These are phyloP conservation scores for Epichloe festucae DNA, from an alignment of 2,329 filamentous ascomycete species.

Conservation along the genomic window DNA sequence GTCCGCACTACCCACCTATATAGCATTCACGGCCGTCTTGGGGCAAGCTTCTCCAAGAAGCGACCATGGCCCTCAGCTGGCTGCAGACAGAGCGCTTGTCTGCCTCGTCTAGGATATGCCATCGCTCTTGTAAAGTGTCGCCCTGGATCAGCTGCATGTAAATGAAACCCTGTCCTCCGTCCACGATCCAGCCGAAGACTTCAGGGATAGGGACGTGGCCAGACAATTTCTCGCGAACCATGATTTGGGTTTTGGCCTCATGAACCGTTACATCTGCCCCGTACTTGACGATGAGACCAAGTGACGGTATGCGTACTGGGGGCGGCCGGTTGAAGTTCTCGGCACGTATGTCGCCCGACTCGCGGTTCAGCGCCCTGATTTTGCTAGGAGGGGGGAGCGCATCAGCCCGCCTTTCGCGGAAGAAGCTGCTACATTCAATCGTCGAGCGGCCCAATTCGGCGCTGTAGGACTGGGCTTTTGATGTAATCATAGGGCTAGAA, in stretches of 20 bases:
- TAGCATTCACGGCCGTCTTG: constrained; percentile 8
- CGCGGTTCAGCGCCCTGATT: constrained; percentile 16
- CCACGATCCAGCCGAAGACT: constrained; percentile 22
- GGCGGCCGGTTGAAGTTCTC: constrained; percentile 14
- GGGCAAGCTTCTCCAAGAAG: constrained; percentile 9
- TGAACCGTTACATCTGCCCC: constrained; percentile 16
- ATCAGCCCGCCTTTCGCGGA: constrained; percentile 10
- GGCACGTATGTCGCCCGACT: constrained; percentile 7
- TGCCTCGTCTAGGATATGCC: constrained; percentile 7
- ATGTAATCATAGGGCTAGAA: not conserved
- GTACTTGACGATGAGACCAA: constrained; percentile 23
- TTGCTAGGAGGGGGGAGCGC: constrained; percentile 18
- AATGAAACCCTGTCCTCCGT: constrained; percentile 12
- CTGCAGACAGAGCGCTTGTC: constrained; percentile 16
- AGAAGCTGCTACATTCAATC: constrained; percentile 9
- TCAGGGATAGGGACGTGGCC: constrained; percentile 13
- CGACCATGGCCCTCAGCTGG: constrained; percentile 15
- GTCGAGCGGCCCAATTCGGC: not conserved
- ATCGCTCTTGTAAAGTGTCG: constrained; percentile 11
- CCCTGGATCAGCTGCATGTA: constrained; percentile 15
- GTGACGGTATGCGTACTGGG: constrained; percentile 19
- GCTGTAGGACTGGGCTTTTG: not conserved
- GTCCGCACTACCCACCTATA: constrained; percentile 8
- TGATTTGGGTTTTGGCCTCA: constrained; percentile 18
- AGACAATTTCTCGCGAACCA: constrained; percentile 14